phyloP scores from a whole-genome alignment of 2,329 filamentous ascomycete species.

The Rugonectria rugulosa region DNA sequence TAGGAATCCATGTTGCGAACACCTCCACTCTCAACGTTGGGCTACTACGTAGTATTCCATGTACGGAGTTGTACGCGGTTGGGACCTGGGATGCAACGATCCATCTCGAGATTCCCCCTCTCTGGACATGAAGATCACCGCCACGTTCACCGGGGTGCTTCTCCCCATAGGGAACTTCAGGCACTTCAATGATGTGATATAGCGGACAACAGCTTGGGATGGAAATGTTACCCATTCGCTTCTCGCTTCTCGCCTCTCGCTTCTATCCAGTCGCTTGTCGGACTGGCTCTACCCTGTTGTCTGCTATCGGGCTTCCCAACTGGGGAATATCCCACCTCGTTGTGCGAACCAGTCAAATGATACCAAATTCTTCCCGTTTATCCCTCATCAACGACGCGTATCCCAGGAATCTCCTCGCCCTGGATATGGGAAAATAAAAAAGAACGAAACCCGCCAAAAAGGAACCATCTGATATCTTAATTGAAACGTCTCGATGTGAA shows the following conservation, averaged over 20 bases:
- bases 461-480: not conserved
- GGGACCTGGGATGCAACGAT: slow-evolving; percentile 1
- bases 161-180: slow-evolving; percentile 5
- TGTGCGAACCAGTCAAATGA: slow-evolving; percentile 7
- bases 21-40: slow-evolving; percentile 1
- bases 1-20: not conserved
- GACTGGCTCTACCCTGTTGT: not conserved
- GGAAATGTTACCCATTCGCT: too few species aligned
- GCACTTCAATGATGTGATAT: too few species aligned
- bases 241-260: slow-evolving; percentile 1
- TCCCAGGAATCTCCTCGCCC: too few species aligned
- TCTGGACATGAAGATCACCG: slow-evolving; percentile 11
- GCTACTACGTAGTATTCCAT: too few species aligned
- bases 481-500: slow-evolving; percentile 5
- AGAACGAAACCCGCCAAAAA: too few species aligned
- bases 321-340: not conserved
- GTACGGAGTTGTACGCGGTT: too few species aligned
- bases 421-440: too few species aligned
- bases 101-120: slow-evolving; percentile 8
- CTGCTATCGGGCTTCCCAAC: slow-evolving; percentile 9
- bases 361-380: too few species aligned
- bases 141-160: slow-evolving; percentile 9
- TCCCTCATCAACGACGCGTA: too few species aligned
- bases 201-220: too few species aligned
- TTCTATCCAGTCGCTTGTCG: not conserved